A percentile compares a stretch with the other conserved stretches of the same genome.
Conservation (phyloP, 1,284 basidiomycete genomes). For the Inonotus obliquus region DNA sequence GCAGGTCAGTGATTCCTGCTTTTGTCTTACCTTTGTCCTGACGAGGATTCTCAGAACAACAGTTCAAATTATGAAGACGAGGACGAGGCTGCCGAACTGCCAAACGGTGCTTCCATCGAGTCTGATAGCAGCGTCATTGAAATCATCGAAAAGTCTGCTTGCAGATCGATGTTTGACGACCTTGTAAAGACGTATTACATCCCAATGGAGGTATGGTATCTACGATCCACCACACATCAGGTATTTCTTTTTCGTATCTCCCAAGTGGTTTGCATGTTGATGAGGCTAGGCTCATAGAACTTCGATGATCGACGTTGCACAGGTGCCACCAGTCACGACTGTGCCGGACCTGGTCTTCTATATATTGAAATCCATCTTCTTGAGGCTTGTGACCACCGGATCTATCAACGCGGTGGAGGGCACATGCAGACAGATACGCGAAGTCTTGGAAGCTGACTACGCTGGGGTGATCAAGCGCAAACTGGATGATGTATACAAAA, state of each 20-base stretch:
- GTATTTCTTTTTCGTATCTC: constrained; percentile 34
- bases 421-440: constrained; percentile 59
- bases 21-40: not conserved
- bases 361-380: constrained; percentile 80
- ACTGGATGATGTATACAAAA: constrained; percentile 83
- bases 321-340: constrained; percentile 57
- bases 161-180: constrained; percentile 60
- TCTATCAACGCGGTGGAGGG: constrained; percentile 54
- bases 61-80: not conserved
- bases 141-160: constrained; percentile 48
- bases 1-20: constrained; percentile 35
- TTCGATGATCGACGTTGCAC: constrained; percentile 62
- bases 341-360: constrained; percentile 94
- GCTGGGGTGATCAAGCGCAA: constrained; percentile 73
- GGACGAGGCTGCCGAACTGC: not conserved
- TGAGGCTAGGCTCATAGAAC: constrained; percentile 60
- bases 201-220: constrained; percentile 91
- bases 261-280: not conserved
- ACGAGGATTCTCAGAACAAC: not conserved
- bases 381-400: constrained; percentile 72
- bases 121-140: constrained; percentile 22
- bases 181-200: constrained; percentile 76
- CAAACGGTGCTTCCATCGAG: not conserved
- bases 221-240: constrained; percentile 85
- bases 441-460: constrained; percentile 79